These are phyloP conservation scores for Rhizophagus prolifer DNA, from an alignment of 192 early-diverging fungal genomes.

Conservation along the genomic window DNA sequence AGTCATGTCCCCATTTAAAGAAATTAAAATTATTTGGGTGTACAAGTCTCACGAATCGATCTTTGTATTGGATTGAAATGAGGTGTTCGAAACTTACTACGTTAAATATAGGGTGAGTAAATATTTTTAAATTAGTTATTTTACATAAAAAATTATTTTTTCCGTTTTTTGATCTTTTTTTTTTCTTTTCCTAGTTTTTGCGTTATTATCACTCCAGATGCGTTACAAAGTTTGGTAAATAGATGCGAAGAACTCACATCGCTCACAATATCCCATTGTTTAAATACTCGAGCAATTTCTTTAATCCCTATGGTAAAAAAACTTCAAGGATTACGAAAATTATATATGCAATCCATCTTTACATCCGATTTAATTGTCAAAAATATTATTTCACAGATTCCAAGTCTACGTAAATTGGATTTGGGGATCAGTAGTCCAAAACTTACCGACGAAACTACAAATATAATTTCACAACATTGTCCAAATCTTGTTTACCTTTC, in stretches of 20 bases:
- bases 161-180: neutral
- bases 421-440: neutral
- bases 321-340: neutral
- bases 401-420: neutral
- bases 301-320: neutral
- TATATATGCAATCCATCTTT: neutral
- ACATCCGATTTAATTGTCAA: neutral
- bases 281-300: neutral
- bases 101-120: neutral
- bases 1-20: neutral
- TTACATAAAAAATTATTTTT: too few species aligned
- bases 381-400: neutral
- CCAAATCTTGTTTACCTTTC: neutral
- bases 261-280: neutral
- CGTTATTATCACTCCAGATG: neutral
- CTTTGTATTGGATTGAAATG: neutral
- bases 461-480: neutral
- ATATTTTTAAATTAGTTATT: too few species aligned
- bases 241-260: neutral
- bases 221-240: neutral
- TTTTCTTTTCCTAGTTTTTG: neutral
- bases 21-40: constrained; percentile 1
- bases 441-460: neutral
- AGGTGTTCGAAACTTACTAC: neutral
- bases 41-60: neutral